phyloP scores from a whole-genome alignment of 257 asterid species.

The Mitragyna speciosa region DNA sequence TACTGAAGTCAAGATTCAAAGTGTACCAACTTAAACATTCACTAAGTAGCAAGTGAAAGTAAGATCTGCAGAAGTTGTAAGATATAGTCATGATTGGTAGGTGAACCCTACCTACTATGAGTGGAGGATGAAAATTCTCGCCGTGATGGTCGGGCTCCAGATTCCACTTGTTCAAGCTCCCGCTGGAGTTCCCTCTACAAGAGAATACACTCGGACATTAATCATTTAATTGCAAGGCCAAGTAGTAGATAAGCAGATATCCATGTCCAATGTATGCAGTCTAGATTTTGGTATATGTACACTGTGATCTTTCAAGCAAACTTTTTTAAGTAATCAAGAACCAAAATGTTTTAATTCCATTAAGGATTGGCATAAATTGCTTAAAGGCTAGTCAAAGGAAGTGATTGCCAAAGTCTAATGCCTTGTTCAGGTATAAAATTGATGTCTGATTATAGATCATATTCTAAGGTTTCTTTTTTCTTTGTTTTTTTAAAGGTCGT shows the following conservation, averaged over 20 bases:
- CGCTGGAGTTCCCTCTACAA: conserved; percentile 90
- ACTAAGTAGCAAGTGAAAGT: background rate
- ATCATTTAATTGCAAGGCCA: background rate
- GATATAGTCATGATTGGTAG: background rate
- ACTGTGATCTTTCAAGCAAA: background rate
- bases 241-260: background rate
- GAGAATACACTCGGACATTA: conserved; percentile 14
- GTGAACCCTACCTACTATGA: conserved; percentile 65
- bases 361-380: background rate
- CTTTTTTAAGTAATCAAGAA: background rate
- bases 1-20: background rate
- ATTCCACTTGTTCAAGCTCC: conserved; percentile 93
- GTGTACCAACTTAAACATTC: background rate
- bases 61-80: conserved; percentile 7
- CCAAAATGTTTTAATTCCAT: background rate
- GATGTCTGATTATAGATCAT: background rate
- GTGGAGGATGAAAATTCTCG: conserved; percentile 75
- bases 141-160: conserved; percentile 75
- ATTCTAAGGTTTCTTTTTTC: too few species aligned
- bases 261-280: background rate
- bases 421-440: background rate
- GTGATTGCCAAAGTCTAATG: background rate
- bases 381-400: background rate
- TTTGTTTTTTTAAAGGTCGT: too few species aligned
- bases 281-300: background rate